phyloP scores from a whole-genome alignment of 1,284 basidiomycete genomes.

The Sporisorium reilianum region DNA sequence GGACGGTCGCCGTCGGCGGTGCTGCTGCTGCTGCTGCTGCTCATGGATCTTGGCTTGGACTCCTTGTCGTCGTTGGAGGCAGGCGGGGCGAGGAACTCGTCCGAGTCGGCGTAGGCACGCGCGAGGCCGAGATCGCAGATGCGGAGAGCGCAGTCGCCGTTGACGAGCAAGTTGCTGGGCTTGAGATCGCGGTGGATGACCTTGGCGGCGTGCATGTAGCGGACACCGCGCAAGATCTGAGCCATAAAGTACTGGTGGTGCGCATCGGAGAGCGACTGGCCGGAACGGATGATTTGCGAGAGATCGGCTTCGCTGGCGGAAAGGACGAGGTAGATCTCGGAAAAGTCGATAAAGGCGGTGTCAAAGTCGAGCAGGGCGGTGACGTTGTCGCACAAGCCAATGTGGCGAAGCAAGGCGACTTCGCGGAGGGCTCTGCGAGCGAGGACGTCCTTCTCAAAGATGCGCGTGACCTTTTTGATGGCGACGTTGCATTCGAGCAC shows the following conservation, averaged over 20 bases:
- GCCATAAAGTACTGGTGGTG: constrained; percentile 68
- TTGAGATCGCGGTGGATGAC: constrained; percentile 68
- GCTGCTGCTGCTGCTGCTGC: constrained; percentile 28
- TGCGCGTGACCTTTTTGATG: constrained; percentile 68
- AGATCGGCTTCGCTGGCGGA: constrained; percentile 67
- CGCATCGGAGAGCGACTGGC: constrained; percentile 63
- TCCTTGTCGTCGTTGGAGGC: constrained; percentile 24
- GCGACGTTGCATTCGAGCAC: constrained; percentile 65
- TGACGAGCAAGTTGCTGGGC: constrained; percentile 68
- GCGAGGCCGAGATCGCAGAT: constrained; percentile 68
- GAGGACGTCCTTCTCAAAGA: constrained; percentile 67
- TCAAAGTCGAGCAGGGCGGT: constrained; percentile 67
- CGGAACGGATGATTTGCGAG: constrained; percentile 66
- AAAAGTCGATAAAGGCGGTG: constrained; percentile 67
- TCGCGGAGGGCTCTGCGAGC: constrained; percentile 65
- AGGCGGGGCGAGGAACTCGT: constrained; percentile 25
- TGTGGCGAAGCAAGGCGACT: constrained; percentile 60
- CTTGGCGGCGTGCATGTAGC: constrained; percentile 66
- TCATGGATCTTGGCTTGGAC: constrained; percentile 17
- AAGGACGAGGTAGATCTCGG: constrained; percentile 67
- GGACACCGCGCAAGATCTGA: constrained; percentile 65
- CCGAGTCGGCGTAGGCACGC: constrained; percentile 53
- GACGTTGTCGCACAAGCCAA: constrained; percentile 63
- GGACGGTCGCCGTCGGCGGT: constrained; percentile 20
- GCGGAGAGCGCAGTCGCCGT: constrained; percentile 65